phyloP scores from a whole-genome alignment of 371 early-diverging fungal genomes.

The Globomyces sp. region DNA sequence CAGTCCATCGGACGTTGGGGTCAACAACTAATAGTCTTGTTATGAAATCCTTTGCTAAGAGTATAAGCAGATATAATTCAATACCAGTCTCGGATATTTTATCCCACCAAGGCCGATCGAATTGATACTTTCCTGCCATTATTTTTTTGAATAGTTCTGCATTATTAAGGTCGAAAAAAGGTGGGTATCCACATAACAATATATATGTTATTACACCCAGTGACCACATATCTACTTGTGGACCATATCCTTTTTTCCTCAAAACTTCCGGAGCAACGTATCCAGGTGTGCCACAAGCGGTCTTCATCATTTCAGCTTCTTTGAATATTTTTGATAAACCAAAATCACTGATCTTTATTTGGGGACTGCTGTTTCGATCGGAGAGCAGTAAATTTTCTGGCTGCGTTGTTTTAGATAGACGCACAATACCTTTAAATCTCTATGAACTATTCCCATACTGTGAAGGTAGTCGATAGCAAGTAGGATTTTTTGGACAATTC shows the following conservation, averaged over 20 bases:
- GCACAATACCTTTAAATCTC: conserved; percentile 49
- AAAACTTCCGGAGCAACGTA: conserved; percentile 89
- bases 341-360: conserved; percentile 82
- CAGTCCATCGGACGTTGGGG: conserved; percentile 78
- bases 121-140: conserved; percentile 33
- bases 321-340: conserved; percentile 76
- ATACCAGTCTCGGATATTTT: conserved; percentile 67
- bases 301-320: conserved; percentile 49
- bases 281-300: conserved; percentile 88
- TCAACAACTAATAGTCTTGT: conserved; percentile 76
- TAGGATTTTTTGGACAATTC: conserved; percentile 52
- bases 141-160: conserved; percentile 34
- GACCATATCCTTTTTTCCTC: conserved; percentile 59
- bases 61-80: background rate
- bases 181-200: conserved; percentile 85
- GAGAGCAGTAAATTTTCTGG: conserved; percentile 70
- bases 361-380: conserved; percentile 47
- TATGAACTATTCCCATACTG: conserved; percentile 43
- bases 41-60: conserved; percentile 71
- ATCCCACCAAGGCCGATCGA: conserved; percentile 87
- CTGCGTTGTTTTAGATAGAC: conserved; percentile 19
- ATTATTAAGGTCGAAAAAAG: conserved; percentile 61
- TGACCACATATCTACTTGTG: conserved; percentile 90
- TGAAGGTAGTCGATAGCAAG: conserved; percentile 42
- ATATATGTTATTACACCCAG: conserved; percentile 91